Conservation (phyloP, 805 yeast species). For the Kodamaea leandrae region DNA sequence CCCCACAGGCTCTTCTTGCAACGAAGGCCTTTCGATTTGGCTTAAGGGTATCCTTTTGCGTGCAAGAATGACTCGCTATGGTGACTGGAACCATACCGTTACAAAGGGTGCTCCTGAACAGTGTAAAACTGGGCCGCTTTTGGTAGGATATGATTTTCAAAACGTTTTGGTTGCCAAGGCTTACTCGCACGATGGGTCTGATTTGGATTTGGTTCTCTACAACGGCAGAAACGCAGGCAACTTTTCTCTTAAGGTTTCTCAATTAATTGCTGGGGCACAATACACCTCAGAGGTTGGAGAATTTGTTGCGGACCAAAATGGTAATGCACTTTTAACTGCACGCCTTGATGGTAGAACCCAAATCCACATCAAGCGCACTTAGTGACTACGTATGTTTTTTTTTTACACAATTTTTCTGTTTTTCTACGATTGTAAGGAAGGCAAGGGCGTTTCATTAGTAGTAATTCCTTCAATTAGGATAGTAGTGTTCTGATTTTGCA, state of each 20-base stretch:
- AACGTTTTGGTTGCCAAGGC: conserved; percentile 12
- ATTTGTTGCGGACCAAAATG: not conserved
- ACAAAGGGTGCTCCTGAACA: conserved; percentile 9
- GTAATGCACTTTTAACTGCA: not conserved
- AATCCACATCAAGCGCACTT: not conserved
- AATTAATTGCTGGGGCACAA: conserved; percentile 2
- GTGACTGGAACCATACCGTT: conserved; percentile 12
- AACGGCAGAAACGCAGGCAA: conserved; percentile 11
- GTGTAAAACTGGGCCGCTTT: conserved; percentile 10
- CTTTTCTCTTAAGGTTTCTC: conserved; percentile 9
- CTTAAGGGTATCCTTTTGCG: conserved; percentile 8
- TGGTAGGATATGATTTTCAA: conserved; percentile 11
- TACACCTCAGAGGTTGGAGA: not conserved
- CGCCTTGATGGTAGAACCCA: not conserved
- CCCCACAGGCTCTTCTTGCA: conserved; percentile 10
- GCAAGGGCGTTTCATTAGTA: no score
- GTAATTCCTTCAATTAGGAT: no score
- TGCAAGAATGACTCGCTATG: conserved; percentile 10
- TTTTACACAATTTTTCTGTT: not conserved
- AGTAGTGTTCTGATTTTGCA: no score
- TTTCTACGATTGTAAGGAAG: no score
- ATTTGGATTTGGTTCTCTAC: conserved; percentile 11
- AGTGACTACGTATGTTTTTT: not conserved
- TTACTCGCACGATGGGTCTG: conserved; percentile 10
- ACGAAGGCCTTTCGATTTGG: conserved; percentile 11